phyloP scores from a whole-genome alignment of 73 alveolate species.

The Paramecium bursaria region DNA sequence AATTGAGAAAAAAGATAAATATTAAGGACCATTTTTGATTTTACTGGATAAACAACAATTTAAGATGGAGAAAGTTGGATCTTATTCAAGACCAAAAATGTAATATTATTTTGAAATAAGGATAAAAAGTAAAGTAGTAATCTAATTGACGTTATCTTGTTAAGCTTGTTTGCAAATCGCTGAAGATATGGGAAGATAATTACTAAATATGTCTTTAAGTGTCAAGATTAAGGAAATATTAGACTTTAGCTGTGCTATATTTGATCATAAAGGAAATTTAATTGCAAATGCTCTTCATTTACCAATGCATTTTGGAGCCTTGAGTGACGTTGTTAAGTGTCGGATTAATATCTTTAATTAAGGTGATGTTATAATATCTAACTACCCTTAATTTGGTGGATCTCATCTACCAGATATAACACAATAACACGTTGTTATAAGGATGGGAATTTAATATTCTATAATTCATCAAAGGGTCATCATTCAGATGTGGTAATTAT shows the following conservation, averaged over 20 bases:
- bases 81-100: conserved; percentile 58
- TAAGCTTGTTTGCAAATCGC: conserved; percentile 75
- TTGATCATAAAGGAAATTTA: conserved; percentile 83
- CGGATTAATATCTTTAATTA: conserved; percentile 76
- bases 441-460: conserved; percentile 80
- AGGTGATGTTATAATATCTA: conserved; percentile 85
- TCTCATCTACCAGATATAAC: conserved; percentile 95
- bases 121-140: not conserved
- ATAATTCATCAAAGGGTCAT: conserved; percentile 90
- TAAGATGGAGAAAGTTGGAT: conserved; percentile 77
- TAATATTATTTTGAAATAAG: conserved; percentile 62
- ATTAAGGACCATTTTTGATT: conserved; percentile 88
- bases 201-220: conserved; percentile 81
- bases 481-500: conserved; percentile 97
- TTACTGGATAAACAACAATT: conserved; percentile 81
- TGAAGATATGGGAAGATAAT: conserved; percentile 91
- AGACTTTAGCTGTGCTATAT: conserved; percentile 92
- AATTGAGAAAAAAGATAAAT: conserved; percentile 65
- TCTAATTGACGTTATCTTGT: conserved; percentile 14
- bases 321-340: conserved; percentile 89
- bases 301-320: conserved; percentile 95
- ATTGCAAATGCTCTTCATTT: conserved; percentile 96
- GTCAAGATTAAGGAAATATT: conserved; percentile 90
- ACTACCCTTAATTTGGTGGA: conserved; percentile 93
- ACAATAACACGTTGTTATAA: conserved; percentile 86